Evolutionary conservation across 805 yeast species (phyloP).

Genomic region (Pichia insulana): DNA sequence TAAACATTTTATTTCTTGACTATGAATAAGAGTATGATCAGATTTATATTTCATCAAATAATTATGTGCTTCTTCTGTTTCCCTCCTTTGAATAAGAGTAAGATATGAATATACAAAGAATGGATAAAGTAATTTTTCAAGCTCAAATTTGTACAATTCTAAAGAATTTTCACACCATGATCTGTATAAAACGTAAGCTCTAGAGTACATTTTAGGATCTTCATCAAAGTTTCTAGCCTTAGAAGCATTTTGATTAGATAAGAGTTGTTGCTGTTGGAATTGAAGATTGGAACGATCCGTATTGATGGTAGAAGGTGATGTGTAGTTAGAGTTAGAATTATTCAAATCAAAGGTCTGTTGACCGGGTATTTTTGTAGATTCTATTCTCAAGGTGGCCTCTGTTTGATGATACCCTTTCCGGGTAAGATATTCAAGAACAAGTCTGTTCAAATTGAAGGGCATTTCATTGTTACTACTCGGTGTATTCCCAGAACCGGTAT

Average conservation of each 20-base stretch:
- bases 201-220: constrained; percentile 62
- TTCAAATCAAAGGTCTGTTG: constrained; percentile 41
- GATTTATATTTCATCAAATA: constrained; percentile 68
- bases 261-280: constrained; percentile 23
- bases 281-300: constrained; percentile 29
- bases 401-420: constrained; percentile 93
- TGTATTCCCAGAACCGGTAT: constrained; percentile 17
- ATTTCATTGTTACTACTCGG: constrained; percentile 11
- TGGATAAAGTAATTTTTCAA: constrained; percentile 78
- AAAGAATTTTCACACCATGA: constrained; percentile 88
- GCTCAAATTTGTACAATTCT: constrained; percentile 85
- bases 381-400: constrained; percentile 88
- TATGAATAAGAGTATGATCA: constrained; percentile 71
- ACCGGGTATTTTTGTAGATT: constrained; percentile 54
- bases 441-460: constrained; percentile 43
- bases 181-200: constrained; percentile 72
- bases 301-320: constrained; percentile 27
- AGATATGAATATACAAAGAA: constrained; percentile 84
- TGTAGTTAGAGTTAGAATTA: constrained; percentile 34
- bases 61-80: constrained; percentile 50
- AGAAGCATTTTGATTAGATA: constrained; percentile 19
- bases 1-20: constrained; percentile 62
- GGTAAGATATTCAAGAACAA: constrained; percentile 84
- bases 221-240: constrained; percentile 36
- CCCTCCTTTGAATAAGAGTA: constrained; percentile 62